Conservation (phyloP, 2,329 filamentous ascomycete genomes). For the Talaromyces piceae region DNA sequence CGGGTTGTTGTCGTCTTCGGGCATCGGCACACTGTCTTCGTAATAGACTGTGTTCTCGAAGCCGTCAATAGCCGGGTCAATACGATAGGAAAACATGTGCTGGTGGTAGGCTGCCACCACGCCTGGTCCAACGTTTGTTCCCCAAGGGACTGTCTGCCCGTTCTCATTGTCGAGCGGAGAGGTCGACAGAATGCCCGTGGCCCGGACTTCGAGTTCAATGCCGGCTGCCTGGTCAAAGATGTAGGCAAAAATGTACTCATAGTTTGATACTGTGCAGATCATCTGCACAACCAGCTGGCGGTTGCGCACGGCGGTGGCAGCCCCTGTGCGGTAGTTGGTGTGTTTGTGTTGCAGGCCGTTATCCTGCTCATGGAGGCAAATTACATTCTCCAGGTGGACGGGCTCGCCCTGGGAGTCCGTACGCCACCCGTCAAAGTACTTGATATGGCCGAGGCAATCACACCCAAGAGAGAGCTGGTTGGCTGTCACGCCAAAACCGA, state of each 20-base stretch:
- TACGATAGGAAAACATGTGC: slow-evolving; percentile 62
- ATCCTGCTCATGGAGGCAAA: slow-evolving; percentile 66
- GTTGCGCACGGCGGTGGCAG: slow-evolving; percentile 56
- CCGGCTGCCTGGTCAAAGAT: slow-evolving; percentile 65
- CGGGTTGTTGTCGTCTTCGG: slow-evolving; percentile 47
- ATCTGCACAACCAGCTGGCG: slow-evolving; percentile 61
- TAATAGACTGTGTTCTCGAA: slow-evolving; percentile 48
- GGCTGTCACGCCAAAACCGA: slow-evolving; percentile 58
- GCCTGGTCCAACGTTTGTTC: slow-evolving; percentile 61
- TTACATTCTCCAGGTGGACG: slow-evolving; percentile 51
- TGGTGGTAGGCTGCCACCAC: slow-evolving; percentile 64
- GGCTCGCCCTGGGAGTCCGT: slow-evolving; percentile 44
- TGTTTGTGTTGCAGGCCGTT: slow-evolving; percentile 64
- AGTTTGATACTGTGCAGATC: slow-evolving; percentile 65
- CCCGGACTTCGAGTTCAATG: slow-evolving; percentile 60
- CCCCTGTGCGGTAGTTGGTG: slow-evolving; percentile 61
- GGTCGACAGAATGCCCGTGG: slow-evolving; percentile 61
- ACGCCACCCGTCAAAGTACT: slow-evolving; percentile 55
- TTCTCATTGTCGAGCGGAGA: slow-evolving; percentile 54
- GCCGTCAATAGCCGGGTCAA: slow-evolving; percentile 54
- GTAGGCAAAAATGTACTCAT: slow-evolving; percentile 66
- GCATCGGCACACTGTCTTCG: slow-evolving; percentile 52
- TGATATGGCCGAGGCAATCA: slow-evolving; percentile 63
- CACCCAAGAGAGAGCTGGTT: slow-evolving; percentile 64
- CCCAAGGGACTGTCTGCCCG: slow-evolving; percentile 56